Evolutionary conservation across 805 yeast genomes (phyloP).

Genomic region (Cyberlindnera maritima): DNA sequence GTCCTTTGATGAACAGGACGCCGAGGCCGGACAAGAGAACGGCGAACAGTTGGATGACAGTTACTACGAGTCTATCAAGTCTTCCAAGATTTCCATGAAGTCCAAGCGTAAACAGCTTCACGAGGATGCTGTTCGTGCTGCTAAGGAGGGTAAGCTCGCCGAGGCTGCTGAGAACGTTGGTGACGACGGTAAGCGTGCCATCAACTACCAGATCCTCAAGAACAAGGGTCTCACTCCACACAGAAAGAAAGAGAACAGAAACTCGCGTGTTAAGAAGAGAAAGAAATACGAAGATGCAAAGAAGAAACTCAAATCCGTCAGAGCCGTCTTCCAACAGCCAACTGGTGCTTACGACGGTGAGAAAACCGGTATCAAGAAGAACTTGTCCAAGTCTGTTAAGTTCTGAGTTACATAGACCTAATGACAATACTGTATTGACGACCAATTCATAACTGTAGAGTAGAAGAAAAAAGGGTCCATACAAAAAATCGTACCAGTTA

Average conservation of each 20-base stretch:
- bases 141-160: constrained; percentile 78
- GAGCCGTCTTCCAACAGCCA: constrained; percentile 79
- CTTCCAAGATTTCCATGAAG: constrained; percentile 46
- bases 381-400: constrained; percentile 82
- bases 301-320: constrained; percentile 86
- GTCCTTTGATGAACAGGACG: constrained; percentile 44
- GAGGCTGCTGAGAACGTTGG: constrained; percentile 65
- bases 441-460: too few species aligned
- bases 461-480: too few species aligned
- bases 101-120: constrained; percentile 61
- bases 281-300: constrained; percentile 92
- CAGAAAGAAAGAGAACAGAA: constrained; percentile 90
- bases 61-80: constrained; percentile 56
- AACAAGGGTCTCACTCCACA: constrained; percentile 94
- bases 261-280: constrained; percentile 97
- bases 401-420: constrained; percentile 36
- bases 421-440: too few species aligned
- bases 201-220: constrained; percentile 91
- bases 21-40: constrained; percentile 36
- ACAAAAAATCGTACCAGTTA: too few species aligned
- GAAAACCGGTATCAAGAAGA: constrained; percentile 95
- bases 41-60: constrained; percentile 50
- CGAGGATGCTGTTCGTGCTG: constrained; percentile 68
- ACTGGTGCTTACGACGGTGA: constrained; percentile 89
- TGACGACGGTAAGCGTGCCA: constrained; percentile 87